Evolutionary conservation across 2,329 filamentous ascomycete genomes (phyloP), one percentile per base, ranked within the genome.

Genomic region (Monilinia laxa): DNA sequence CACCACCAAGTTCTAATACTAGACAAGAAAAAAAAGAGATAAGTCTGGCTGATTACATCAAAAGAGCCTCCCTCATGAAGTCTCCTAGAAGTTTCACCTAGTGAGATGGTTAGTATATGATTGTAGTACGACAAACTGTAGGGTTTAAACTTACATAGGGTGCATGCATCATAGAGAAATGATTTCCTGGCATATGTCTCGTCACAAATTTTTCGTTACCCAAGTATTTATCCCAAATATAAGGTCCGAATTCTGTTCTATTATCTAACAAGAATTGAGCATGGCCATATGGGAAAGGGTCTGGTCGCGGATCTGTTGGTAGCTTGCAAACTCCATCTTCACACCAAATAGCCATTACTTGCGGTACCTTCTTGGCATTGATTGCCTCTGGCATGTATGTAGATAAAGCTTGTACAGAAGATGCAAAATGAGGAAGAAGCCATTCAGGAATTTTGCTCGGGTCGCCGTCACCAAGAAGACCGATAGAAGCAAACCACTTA

Each of bases 401-500:
- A 18, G 57, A 62, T 12, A 66, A 52, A 31, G 64, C 64, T 55
- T 63, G 57, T 11, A 66, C 58, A 2, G 57, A 62, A 49, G 57
- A 42, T 6, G 28, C 49, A 40, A 66, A 66, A 16, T 66, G 64
- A 40, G 57, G 64, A 25, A 62, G 64, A 55, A 66, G 51, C 64
- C 58, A 63, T 38, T 63, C 79, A 0, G 90, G 90, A 31, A 66
- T 55, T 31, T 56, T 62, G 58, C 31, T 66, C 47, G 64, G 51
- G 28, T 87, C 81, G 2, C 81, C 82, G 40, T 83, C 87, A 28
- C 89, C 90, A 35, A 92, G 84, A 2, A 92, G 84, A 65, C 90
- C 90, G 64, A 91, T 89, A 58, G 84, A 82, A 64, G 88, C 88
- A 73, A 92, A 91, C 83, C 90, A 92, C 69, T 82, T 78, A 82